phyloP scores from a whole-genome alignment of 371 early-diverging fungal species.

The Mycotypha africana region DNA sequence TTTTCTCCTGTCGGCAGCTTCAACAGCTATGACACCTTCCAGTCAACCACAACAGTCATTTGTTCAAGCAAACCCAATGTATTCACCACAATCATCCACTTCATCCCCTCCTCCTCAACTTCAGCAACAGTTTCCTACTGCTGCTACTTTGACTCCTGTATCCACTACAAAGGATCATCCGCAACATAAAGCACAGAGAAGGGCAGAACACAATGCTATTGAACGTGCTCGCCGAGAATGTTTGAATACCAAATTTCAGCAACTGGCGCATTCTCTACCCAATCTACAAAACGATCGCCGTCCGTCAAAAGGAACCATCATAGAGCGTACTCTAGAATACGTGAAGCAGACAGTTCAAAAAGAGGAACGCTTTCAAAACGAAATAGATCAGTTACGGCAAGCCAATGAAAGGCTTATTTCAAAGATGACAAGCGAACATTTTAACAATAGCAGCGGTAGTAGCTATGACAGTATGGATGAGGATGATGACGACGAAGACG shows the following conservation, averaged over 20 bases:
- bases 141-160: not conserved
- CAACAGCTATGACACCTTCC: too few species aligned
- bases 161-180: too few species aligned
- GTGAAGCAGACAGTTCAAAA: slow-evolving; percentile 26
- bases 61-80: too few species aligned
- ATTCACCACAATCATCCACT: too few species aligned
- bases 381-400: slow-evolving; percentile 26
- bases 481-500: too few species aligned
- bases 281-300: slow-evolving; percentile 59
- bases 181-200: slow-evolving; percentile 53
- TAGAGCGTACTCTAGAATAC: slow-evolving; percentile 57
- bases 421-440: slow-evolving; percentile 14
- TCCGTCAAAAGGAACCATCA: slow-evolving; percentile 70
- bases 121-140: not conserved
- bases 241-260: slow-evolving; percentile 65
- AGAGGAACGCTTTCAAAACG: slow-evolving; percentile 30
- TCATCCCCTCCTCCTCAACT: too few species aligned
- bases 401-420: slow-evolving; percentile 25
- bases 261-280: slow-evolving; percentile 67
- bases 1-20: too few species aligned
- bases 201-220: slow-evolving; percentile 73
- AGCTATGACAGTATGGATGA: too few species aligned
- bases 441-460: too few species aligned
- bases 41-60: too few species aligned
- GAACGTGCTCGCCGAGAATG: slow-evolving; percentile 71